Conservation (phyloP, 2,329 filamentous ascomycete species). For the Neonectria magnoliae region DNA sequence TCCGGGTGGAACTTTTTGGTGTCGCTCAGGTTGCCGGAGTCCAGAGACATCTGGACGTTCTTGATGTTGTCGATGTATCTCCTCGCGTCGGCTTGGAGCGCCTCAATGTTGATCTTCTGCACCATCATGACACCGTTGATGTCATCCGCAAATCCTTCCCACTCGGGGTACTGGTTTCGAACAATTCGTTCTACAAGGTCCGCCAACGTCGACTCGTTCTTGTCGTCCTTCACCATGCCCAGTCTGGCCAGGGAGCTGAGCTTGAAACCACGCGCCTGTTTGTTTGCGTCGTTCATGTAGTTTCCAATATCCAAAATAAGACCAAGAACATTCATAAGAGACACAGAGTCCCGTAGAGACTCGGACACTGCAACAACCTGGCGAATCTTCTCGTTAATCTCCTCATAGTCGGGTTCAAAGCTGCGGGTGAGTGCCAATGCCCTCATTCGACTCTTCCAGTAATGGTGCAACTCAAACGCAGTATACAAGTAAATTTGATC, state of each 20-base stretch:
- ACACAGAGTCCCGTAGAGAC: slow-evolving; percentile 88
- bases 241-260: slow-evolving; percentile 91
- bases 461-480: slow-evolving; percentile 93
- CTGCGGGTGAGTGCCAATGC: slow-evolving; percentile 85
- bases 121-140: slow-evolving; percentile 80
- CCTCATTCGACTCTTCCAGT: slow-evolving; percentile 98
- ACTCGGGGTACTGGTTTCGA: slow-evolving; percentile 94
- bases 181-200: slow-evolving; percentile 97
- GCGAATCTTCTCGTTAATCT: slow-evolving; percentile 85
- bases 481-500: slow-evolving; percentile 96
- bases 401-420: slow-evolving; percentile 90
- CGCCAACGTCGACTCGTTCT: slow-evolving; percentile 95
- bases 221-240: slow-evolving; percentile 98
- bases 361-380: slow-evolving; percentile 90
- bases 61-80: slow-evolving; percentile 95
- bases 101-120: slow-evolving; percentile 95
- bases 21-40: slow-evolving; percentile 93
- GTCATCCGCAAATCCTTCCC: slow-evolving; percentile 88
- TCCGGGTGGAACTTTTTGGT: slow-evolving; percentile 98
- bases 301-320: slow-evolving; percentile 98
- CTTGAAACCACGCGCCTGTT: slow-evolving; percentile 98
- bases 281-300: slow-evolving; percentile 99
- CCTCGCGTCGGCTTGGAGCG: slow-evolving; percentile 86
- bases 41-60: slow-evolving; percentile 91
- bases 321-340: slow-evolving; percentile 94